These are phyloP conservation scores for Vachellia pachyceras DNA, from an alignment of 306 rosid species.

Conservation along the genomic window DNA sequence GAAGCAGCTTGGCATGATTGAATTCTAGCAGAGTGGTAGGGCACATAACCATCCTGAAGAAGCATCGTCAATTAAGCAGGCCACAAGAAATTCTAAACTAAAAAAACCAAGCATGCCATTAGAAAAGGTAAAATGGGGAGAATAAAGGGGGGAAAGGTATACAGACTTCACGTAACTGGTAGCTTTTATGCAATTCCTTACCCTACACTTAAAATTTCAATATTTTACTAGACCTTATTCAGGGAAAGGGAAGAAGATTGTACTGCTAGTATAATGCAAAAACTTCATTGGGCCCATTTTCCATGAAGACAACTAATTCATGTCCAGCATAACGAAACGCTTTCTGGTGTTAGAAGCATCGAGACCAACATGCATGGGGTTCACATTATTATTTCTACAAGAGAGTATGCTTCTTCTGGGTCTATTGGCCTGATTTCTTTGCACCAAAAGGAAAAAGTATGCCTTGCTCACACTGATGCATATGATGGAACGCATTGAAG, in stretches of 20 bases:
- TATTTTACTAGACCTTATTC: slow-evolving; percentile 13
- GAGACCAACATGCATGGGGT: not conserved
- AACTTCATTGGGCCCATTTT: not conserved
- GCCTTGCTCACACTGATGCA: slow-evolving; percentile 1
- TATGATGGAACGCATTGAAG: slow-evolving; percentile 22
- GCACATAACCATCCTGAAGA: slow-evolving; percentile 91
- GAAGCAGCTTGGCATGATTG: slow-evolving; percentile 90
- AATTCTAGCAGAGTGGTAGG: slow-evolving; percentile 95
- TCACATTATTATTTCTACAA: not conserved
- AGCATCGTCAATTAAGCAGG: slow-evolving; percentile 33
- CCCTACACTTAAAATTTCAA: not conserved
- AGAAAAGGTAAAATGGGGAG: slow-evolving; percentile 6
- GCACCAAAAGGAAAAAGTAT: not conserved
- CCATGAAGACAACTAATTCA: slow-evolving; percentile 24
- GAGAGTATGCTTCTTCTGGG: not conserved
- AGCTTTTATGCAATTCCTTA: slow-evolving; percentile 11
- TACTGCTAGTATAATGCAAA: not conserved
- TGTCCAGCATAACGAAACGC: slow-evolving; percentile 6
- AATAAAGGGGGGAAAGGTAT: too few species aligned
- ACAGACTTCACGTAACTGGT: not conserved
- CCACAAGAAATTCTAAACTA: not conserved
- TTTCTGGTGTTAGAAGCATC: slow-evolving; percentile 1
- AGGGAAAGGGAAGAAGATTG: not conserved
- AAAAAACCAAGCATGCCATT: slow-evolving; percentile 5
- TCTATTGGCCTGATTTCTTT: not conserved